A percentile compares a stretch with the other conserved stretches of the same genome.
phyloP scores from a whole-genome alignment of 495 filamentous ascomycete species.

The Talaromyces wortmannii region DNA sequence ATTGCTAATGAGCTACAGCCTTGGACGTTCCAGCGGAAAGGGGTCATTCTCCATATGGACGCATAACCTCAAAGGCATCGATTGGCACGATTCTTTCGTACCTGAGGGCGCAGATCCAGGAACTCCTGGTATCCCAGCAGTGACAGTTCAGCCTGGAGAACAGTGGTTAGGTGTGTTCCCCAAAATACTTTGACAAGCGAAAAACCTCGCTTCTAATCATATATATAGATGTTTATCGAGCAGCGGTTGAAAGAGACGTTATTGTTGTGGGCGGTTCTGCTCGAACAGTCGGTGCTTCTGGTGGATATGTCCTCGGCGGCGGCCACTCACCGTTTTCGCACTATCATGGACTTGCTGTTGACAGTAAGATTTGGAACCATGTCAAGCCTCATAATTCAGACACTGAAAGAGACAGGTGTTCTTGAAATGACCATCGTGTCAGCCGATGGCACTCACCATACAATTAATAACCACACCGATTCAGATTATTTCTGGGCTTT shows the following conservation, averaged over 20 bases:
- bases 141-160: constrained; percentile 13
- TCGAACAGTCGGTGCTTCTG: constrained; percentile 10
- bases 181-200: not conserved
- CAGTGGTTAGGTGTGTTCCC: not conserved
- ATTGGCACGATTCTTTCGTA: constrained; percentile 24
- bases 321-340: constrained; percentile 4
- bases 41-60: constrained; percentile 35
- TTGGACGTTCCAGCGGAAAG: constrained; percentile 38
- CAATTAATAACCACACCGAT: constrained; percentile 18
- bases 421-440: constrained; percentile 30
- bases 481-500: constrained; percentile 49
- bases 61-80: constrained; percentile 31
- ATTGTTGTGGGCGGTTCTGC: constrained; percentile 18
- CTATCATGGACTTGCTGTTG: constrained; percentile 5
- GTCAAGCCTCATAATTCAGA: not conserved
- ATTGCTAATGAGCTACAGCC: constrained; percentile 14
- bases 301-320: constrained; percentile 11
- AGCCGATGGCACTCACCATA: constrained; percentile 20
- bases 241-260: constrained; percentile 6
- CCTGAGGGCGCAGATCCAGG: constrained; percentile 11
- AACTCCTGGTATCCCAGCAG: constrained; percentile 12
- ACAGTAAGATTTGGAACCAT: not conserved
- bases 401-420: not conserved
- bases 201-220: not conserved
- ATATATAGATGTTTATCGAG: constrained; percentile 11